A percentile compares a stretch with the other conserved stretches of the same genome.
These are phyloP conservation scores for Puccinia triticina DNA, from an alignment of 1,284 basidiomycete species.

Conservation along the genomic window DNA sequence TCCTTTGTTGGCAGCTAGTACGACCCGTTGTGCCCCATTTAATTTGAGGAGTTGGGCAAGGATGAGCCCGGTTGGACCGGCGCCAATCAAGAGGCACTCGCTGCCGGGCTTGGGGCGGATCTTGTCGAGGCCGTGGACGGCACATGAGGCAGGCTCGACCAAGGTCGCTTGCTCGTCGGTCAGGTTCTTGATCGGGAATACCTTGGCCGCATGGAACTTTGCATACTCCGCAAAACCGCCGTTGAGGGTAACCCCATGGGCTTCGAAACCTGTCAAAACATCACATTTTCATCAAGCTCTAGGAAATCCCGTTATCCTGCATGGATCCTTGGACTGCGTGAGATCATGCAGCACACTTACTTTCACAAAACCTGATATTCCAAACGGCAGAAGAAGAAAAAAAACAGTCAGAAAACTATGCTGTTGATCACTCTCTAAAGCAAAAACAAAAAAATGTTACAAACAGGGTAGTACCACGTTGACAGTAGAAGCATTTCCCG, in stretches of 20 bases:
- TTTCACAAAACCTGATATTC: conserved; percentile 36
- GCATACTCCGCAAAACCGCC: conserved; percentile 84
- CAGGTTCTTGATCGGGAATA: conserved; percentile 81
- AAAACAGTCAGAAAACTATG: no score
- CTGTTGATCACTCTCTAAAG: no score
- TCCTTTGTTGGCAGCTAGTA: conserved; percentile 79
- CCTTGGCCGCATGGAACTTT: conserved; percentile 66
- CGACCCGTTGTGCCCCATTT: conserved; percentile 75
- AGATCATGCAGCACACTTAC: conserved; percentile 14
- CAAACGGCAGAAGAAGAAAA: background rate
- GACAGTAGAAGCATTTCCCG: conserved; percentile 78
- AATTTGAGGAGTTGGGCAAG: conserved; percentile 81
- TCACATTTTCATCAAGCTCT: background rate
- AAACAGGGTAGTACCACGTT: conserved; percentile 66
- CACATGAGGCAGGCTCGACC: conserved; percentile 78
- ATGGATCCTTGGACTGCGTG: background rate
- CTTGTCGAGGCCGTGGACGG: conserved; percentile 83
- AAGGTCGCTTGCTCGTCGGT: conserved; percentile 84
- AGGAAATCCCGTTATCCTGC: no score
- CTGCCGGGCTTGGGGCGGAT: conserved; percentile 76
- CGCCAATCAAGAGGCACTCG: conserved; percentile 73
- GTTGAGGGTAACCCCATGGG: conserved; percentile 72
- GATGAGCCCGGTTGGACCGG: conserved; percentile 79
- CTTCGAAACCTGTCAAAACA: conserved; percentile 70
- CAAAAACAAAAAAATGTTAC: background rate